These are phyloP conservation scores for Annulohypoxylon bovei DNA, from an alignment of 495 filamentous ascomycete genomes.

Conservation along the genomic window DNA sequence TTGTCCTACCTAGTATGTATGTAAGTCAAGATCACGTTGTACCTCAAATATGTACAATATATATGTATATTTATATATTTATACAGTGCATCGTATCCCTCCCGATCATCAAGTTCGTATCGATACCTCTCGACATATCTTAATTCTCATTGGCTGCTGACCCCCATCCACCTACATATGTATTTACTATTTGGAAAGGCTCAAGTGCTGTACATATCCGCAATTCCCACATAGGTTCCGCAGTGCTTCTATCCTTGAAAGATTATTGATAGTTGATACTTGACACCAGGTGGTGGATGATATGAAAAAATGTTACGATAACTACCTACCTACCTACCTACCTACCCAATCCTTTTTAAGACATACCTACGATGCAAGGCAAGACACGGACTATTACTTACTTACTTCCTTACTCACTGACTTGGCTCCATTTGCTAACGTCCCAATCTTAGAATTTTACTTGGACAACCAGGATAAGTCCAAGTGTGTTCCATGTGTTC, in stretches of 20 bases:
- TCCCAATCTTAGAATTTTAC: constrained; percentile 20
- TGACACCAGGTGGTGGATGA: constrained; percentile 14
- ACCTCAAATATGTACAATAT: constrained; percentile 4
- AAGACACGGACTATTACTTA: constrained; percentile 21
- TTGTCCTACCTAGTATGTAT: too few species aligned
- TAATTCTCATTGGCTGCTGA: constrained; percentile 18
- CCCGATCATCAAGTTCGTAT: constrained; percentile 3
- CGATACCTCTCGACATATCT: constrained; percentile 1
- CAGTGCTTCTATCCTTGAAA: constrained; percentile 32
- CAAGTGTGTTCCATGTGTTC: constrained; percentile 34
- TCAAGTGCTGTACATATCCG: constrained; percentile 19
- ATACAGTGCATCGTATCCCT: constrained; percentile 16
- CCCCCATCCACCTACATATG: not conserved
- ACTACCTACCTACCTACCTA: not conserved
- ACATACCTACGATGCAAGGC: constrained; percentile 17
- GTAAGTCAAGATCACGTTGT: constrained; percentile 12
- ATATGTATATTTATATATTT: not conserved
- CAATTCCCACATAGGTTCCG: constrained; percentile 27
- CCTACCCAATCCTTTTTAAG: not conserved
- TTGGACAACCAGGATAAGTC: constrained; percentile 28
- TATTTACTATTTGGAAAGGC: constrained; percentile 24
- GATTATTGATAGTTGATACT: not conserved
- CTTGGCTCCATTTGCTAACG: constrained; percentile 11
- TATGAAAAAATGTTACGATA: constrained; percentile 16
- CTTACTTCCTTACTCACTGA: constrained; percentile 12